Conservation (phyloP, 768 basidiomycete genomes). For the Macrolepiota dolichaula region DNA sequence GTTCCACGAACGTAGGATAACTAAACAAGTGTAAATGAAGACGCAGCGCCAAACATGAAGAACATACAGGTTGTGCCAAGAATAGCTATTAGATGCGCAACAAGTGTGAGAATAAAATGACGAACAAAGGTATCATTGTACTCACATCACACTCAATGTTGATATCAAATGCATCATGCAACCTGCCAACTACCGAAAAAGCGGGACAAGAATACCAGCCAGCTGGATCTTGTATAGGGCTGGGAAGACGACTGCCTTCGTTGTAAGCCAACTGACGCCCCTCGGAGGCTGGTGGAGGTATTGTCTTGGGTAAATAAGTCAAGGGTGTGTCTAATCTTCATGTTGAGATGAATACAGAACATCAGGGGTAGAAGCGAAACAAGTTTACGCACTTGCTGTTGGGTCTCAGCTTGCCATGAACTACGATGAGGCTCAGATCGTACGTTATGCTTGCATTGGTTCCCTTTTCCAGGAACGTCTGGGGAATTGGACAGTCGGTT, state of each 20-base stretch:
- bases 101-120: not conserved
- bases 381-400: too few species aligned
- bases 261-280: not conserved
- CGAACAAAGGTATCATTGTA: not conserved
- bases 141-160: not conserved
- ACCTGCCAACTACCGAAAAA: not conserved
- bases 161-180: not conserved
- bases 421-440: too few species aligned
- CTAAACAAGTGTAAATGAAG: not conserved
- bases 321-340: not conserved
- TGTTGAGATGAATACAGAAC: not conserved
- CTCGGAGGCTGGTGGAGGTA: not conserved
- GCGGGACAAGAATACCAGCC: not conserved
- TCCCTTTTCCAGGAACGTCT: too few species aligned
- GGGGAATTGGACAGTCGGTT: too few species aligned
- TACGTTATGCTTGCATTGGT: too few species aligned
- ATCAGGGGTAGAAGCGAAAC: too few species aligned
- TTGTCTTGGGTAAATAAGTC: not conserved
- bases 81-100: not conserved
- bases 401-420: too few species aligned
- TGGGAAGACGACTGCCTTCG: not conserved
- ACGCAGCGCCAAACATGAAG: not conserved
- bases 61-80: not conserved
- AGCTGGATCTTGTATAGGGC: not conserved
- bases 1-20: not conserved